phyloP scores from a whole-genome alignment of 495 filamentous ascomycete species.

The Apiosordaria backusii region DNA sequence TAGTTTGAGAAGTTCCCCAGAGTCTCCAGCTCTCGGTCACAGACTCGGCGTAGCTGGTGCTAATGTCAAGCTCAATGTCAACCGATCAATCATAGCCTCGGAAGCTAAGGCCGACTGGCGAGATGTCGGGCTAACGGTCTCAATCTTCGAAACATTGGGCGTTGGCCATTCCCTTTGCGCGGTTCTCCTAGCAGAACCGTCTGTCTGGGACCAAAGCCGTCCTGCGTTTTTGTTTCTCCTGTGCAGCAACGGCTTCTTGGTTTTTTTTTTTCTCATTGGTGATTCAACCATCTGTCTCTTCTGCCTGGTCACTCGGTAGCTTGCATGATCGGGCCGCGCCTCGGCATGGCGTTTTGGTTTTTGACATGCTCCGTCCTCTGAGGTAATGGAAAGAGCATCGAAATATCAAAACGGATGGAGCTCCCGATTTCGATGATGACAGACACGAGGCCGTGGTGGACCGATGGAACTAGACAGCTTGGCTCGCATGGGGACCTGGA shows the following conservation, averaged over 20 bases:
- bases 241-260: neutral
- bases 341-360: conserved; percentile 1
- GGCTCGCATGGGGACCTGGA: neutral
- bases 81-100: conserved; percentile 25
- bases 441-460: neutral
- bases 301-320: conserved; percentile 12
- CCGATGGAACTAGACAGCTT: neutral
- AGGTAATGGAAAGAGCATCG: neutral
- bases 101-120: conserved; percentile 12
- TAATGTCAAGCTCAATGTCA: neutral
- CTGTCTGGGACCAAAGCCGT: conserved; percentile 5
- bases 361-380: neutral
- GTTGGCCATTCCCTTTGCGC: neutral
- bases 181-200: conserved; percentile 3
- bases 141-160: neutral
- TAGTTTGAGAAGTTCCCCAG: neutral
- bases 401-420: neutral
- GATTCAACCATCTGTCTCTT: conserved; percentile 1
- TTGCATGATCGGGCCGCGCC: conserved; percentile 21
- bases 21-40: neutral
- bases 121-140: conserved; percentile 5
- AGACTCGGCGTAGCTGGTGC: neutral
- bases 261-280: conserved; percentile 5
- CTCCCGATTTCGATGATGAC: neutral
- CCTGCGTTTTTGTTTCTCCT: conserved; percentile 1